Evolutionary conservation across 2,329 filamentous ascomycete species (phyloP).

Genomic region (Nannizziopsis barbatae): DNA sequence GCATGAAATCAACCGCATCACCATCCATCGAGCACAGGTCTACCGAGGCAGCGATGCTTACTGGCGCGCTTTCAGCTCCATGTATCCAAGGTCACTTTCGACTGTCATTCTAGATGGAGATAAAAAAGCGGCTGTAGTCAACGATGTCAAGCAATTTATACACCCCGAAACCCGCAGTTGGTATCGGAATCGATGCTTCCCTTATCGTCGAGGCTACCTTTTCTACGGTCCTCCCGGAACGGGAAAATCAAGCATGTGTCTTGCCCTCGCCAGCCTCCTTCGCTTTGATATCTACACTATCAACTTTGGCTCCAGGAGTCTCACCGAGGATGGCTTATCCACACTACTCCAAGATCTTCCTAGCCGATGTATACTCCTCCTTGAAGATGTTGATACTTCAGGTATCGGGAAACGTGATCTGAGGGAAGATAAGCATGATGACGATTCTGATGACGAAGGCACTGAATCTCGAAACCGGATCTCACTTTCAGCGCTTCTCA

Average conservation of each 20-base stretch:
- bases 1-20: slow-evolving; percentile 27
- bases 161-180: slow-evolving; percentile 49
- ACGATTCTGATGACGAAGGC: slow-evolving; percentile 6
- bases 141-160: slow-evolving; percentile 47
- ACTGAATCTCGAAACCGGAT: slow-evolving; percentile 30
- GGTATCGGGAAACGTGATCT: slow-evolving; percentile 50
- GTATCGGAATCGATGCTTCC: slow-evolving; percentile 74
- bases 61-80: slow-evolving; percentile 31
- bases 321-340: slow-evolving; percentile 55
- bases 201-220: slow-evolving; percentile 73
- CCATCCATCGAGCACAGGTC: slow-evolving; percentile 29
- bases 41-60: slow-evolving; percentile 15
- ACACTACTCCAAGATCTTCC: slow-evolving; percentile 57
- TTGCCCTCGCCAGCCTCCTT: slow-evolving; percentile 60
- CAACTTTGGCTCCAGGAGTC: slow-evolving; percentile 50
- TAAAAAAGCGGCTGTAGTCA: slow-evolving; percentile 41
- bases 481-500: slow-evolving; percentile 56
- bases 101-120: slow-evolving; percentile 44
- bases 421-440: slow-evolving; percentile 11
- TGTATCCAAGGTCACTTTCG: slow-evolving; percentile 42
- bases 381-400: slow-evolving; percentile 66
- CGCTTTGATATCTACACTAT: slow-evolving; percentile 62
- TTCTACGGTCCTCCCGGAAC: slow-evolving; percentile 71
- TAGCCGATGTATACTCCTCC: slow-evolving; percentile 57
- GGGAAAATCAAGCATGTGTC: slow-evolving; percentile 62